Conservation (phyloP, 1,139 yeast genomes). For the Hansenula sp. region DNA sequence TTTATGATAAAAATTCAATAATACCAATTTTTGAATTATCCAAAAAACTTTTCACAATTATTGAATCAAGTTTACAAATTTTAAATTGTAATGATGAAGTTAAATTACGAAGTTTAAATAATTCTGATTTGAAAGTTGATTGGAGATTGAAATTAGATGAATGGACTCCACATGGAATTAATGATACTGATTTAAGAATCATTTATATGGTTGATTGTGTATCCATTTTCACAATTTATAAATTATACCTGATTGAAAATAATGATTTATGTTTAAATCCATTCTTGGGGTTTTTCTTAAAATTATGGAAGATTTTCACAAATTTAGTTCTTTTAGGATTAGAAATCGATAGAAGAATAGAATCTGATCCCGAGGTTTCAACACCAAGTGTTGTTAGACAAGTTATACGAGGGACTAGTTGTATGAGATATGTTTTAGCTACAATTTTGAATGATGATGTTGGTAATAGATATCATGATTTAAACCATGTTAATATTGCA, state of each 20-base stretch:
- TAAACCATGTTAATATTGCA: constrained; percentile 48
- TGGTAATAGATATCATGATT: constrained; percentile 41
- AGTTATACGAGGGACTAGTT: constrained; percentile 58
- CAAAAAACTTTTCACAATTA: constrained; percentile 39
- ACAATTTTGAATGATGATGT: constrained; percentile 48
- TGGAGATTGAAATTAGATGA: constrained; percentile 31
- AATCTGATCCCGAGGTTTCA: constrained; percentile 30
- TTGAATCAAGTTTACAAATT: constrained; percentile 36
- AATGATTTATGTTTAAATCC: constrained; percentile 53
- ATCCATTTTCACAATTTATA: constrained; percentile 46
- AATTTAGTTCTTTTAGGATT: constrained; percentile 52
- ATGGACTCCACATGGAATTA: constrained; percentile 51
- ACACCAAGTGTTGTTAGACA: constrained; percentile 51
- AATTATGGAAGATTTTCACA: constrained; percentile 64
- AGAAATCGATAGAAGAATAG: constrained; percentile 61
- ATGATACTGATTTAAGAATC: constrained; percentile 39
- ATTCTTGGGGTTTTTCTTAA: constrained; percentile 49
- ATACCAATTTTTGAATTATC: constrained; percentile 36
- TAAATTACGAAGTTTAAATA: constrained; percentile 39
- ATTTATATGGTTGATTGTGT: constrained; percentile 52
- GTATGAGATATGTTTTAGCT: constrained; percentile 58
- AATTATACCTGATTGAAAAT: constrained; percentile 33
- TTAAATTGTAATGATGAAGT: constrained; percentile 47
- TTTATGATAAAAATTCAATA: constrained; percentile 11
- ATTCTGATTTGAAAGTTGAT: constrained; percentile 40